Conservation (phyloP, 1,284 basidiomycete species). For the Microbotryum scabiosae region DNA sequence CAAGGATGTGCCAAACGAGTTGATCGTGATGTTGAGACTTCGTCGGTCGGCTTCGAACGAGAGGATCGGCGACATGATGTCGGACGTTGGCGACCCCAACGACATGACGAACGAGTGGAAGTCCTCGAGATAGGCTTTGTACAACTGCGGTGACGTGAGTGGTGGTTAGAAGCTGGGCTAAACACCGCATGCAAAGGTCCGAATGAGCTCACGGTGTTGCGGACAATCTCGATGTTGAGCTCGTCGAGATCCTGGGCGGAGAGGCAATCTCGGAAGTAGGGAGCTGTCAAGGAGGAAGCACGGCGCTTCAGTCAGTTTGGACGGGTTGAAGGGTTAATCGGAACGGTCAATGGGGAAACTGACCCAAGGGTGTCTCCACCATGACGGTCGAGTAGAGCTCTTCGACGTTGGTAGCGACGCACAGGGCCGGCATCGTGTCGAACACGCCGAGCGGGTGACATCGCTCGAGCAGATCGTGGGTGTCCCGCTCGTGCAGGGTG, state of each 20-base stretch:
- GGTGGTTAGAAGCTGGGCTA: not conserved
- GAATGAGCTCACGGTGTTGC: constrained; percentile 57
- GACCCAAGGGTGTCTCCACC: constrained; percentile 93
- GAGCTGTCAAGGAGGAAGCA: constrained; percentile 51
- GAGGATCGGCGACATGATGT: constrained; percentile 82
- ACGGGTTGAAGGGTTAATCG: too few species aligned
- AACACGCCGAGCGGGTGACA: constrained; percentile 97
- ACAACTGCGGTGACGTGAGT: constrained; percentile 49
- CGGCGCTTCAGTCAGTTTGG: not conserved
- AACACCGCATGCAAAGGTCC: too few species aligned
- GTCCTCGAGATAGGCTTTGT: constrained; percentile 98
- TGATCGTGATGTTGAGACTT: constrained; percentile 97
- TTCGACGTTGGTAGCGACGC: constrained; percentile 98
- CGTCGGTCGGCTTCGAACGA: constrained; percentile 95
- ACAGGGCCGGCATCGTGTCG: constrained; percentile 98
- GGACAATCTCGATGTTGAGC: constrained; percentile 99
- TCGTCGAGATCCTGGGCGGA: constrained; percentile 95
- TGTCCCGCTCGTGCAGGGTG: constrained; percentile 93
- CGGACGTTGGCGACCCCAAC: constrained; percentile 73
- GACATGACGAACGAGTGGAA: constrained; percentile 77
- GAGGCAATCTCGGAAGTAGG: constrained; percentile 94
- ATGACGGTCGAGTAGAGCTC: constrained; percentile 95
- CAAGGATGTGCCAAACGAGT: constrained; percentile 93
- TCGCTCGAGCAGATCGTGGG: constrained; percentile 88
- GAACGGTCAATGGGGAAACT: constrained; percentile 31